A percentile compares a stretch with the other conserved stretches of the same genome.
These are phyloP conservation scores for Caryopteris hybrid DNA, from an alignment of 305 asterid genomes.

Conservation along the genomic window DNA sequence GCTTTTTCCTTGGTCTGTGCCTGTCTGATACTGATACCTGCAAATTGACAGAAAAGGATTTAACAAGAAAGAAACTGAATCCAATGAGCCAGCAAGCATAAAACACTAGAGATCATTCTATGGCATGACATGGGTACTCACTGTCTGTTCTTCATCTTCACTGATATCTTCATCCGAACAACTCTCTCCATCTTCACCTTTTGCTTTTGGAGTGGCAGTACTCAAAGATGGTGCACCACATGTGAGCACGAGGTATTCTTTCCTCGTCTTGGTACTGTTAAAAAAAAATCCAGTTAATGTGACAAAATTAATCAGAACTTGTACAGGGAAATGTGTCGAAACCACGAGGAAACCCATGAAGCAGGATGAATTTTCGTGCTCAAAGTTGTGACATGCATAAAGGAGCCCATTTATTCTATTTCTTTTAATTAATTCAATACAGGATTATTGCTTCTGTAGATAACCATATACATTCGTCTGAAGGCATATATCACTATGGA, in stretches of 20 bases:
- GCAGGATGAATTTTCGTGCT: too few species aligned
- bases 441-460: too few species aligned
- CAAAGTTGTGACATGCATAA: not conserved
- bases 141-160: slow-evolving; percentile 68
- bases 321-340: not conserved
- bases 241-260: slow-evolving; percentile 87
- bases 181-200: slow-evolving; percentile 75
- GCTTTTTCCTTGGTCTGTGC: slow-evolving; percentile 69
- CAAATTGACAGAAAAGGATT: not conserved
- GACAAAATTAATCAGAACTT: not conserved
- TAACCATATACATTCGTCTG: too few species aligned
- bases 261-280: slow-evolving; percentile 74
- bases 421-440: too few species aligned
- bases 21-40: slow-evolving; percentile 60
- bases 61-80: not conserved
- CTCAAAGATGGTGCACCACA: slow-evolving; percentile 78
- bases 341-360: too few species aligned
- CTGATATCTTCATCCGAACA: slow-evolving; percentile 66
- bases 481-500: too few species aligned
- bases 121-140: slow-evolving; percentile 25
- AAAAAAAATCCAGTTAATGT: not conserved
- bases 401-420: not conserved
- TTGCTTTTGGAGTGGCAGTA: slow-evolving; percentile 48
- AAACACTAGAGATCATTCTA: not conserved
- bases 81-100: not conserved